A percentile compares a stretch with the other conserved stretches of the same genome.
Evolutionary conservation across 192 early-diverging fungal genomes (phyloP).

Genomic region (Mortierella alpina): DNA sequence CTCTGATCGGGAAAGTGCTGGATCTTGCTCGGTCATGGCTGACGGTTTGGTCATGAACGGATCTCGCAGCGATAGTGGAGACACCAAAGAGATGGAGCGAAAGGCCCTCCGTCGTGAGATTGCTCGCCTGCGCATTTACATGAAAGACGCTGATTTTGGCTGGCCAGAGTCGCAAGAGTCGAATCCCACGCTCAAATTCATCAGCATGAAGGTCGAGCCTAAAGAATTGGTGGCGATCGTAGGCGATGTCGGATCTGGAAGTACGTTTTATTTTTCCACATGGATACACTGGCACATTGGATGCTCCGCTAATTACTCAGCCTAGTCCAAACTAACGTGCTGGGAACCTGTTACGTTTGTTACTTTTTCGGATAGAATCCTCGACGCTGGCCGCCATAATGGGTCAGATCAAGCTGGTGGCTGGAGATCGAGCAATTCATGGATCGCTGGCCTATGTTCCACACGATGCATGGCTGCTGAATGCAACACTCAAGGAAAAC

Average conservation of each 20-base stretch:
- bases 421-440: conserved; percentile 62
- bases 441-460: conserved; percentile 72
- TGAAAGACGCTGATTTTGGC: conserved; percentile 69
- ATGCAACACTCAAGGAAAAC: conserved; percentile 80
- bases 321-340: neutral
- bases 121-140: conserved; percentile 55
- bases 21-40: conserved; percentile 14
- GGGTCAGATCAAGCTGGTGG: conserved; percentile 69
- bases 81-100: conserved; percentile 40
- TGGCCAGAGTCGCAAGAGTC: conserved; percentile 39
- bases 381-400: conserved; percentile 75
- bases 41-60: conserved; percentile 50
- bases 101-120: conserved; percentile 34
- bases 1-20: conserved; percentile 8
- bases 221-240: conserved; percentile 73
- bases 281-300: neutral
- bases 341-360: neutral
- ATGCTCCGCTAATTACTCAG: neutral
- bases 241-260: conserved; percentile 73
- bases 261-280: conserved; percentile 16
- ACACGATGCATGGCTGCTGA: conserved; percentile 79
- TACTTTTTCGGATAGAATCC: conserved; percentile 54
- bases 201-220: conserved; percentile 63
- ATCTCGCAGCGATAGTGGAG: conserved; percentile 28
- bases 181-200: conserved; percentile 53